A percentile compares a stretch with the other conserved stretches of the same genome.
phyloP scores from a whole-genome alignment of 306 rosid genomes.

The Prunus kanzakura region DNA sequence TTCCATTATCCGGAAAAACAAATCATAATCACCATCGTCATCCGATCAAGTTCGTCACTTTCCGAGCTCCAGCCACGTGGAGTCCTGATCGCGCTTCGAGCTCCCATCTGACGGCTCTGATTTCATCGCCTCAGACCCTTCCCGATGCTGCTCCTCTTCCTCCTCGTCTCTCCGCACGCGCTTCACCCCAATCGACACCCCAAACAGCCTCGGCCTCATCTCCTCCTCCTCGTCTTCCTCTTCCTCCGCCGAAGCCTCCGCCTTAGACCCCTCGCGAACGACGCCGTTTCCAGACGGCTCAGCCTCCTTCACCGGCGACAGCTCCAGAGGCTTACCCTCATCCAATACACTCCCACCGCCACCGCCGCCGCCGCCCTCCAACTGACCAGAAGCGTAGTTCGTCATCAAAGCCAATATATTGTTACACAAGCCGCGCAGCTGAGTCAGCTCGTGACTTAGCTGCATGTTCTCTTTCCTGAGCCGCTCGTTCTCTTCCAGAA shows the following conservation, averaged over 20 bases:
- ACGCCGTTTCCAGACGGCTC: constrained; percentile 11
- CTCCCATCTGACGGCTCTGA: constrained; percentile 60
- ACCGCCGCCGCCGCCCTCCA: constrained; percentile 21
- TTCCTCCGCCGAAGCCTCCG: background rate
- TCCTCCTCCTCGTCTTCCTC: constrained; percentile 8
- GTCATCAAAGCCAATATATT: constrained; percentile 70
- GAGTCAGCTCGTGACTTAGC: constrained; percentile 72
- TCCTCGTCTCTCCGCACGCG: constrained; percentile 53
- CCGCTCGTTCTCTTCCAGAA: constrained; percentile 78
- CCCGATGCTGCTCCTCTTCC: constrained; percentile 34
- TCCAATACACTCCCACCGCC: constrained; percentile 5
- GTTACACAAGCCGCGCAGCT: constrained; percentile 67
- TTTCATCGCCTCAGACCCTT: constrained; percentile 38
- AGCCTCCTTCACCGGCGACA: constrained; percentile 29
- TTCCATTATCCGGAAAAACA: background rate
- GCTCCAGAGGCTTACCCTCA: constrained; percentile 48
- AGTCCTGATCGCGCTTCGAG: constrained; percentile 44
- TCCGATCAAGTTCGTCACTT: constrained; percentile 19
- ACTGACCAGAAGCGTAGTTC: constrained; percentile 60
- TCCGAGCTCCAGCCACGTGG: constrained; percentile 57
- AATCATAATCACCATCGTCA: background rate
- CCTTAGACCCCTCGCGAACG: background rate
- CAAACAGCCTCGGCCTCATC: constrained; percentile 62
- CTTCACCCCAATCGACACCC: constrained; percentile 78
- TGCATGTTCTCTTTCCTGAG: constrained; percentile 78